Base-by-base conservation (phyloP, 805 yeast species). In the Schwanniomyces vanrijiae region DNA sequence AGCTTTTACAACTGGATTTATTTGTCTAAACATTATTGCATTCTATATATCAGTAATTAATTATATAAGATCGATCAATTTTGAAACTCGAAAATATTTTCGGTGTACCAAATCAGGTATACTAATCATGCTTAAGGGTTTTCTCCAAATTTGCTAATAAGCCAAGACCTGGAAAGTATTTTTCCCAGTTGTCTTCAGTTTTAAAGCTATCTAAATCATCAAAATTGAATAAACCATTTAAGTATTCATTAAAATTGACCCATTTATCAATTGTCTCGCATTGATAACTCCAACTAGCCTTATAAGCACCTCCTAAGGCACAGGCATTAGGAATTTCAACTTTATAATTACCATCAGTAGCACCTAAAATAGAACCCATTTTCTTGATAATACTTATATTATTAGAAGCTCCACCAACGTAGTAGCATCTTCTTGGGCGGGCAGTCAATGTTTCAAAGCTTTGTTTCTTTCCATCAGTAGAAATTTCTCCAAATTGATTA, bases 261-360 rank as follows among this genome's bases (percentile, higher is more conserved):
- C 67, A 76, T 13, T 59, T 47, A 8, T 55, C 55, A 16, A 57
- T 52, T 20, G 46, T 28, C 50, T 71, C 76, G 47, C 67, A 67
- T 45, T 59, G 52, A 47, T 62, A 66, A 33, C 88, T 79, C 95
- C 95, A 90, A 41, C 84, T 71, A 1, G 96, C 92, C 61, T 88
- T 86, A 67, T 78, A 88, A 37, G 95, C 92, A 3, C 96, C 96
- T 21, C 97, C 97, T 29, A 88, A 65, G 0, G 96, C 97, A 75
- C 97, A 90, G 1, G 96, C 94, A 66, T 90, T 90, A 6, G 92
- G 82, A 40, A 88, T 80, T 57, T 88, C 90, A 33, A 86, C 83
- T 49, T 81, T 80, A 61, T 66, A 88, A 51, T 86, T 82, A 1
- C 91, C 94, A 28, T 71, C 61, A 1, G 73, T 66, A 0, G 88